Evolutionary conservation across 2,329 filamentous ascomycete species (phyloP), one percentile per base, ranked within the genome.

Genomic region (Xenosphaeropsis pyriputrescens): DNA sequence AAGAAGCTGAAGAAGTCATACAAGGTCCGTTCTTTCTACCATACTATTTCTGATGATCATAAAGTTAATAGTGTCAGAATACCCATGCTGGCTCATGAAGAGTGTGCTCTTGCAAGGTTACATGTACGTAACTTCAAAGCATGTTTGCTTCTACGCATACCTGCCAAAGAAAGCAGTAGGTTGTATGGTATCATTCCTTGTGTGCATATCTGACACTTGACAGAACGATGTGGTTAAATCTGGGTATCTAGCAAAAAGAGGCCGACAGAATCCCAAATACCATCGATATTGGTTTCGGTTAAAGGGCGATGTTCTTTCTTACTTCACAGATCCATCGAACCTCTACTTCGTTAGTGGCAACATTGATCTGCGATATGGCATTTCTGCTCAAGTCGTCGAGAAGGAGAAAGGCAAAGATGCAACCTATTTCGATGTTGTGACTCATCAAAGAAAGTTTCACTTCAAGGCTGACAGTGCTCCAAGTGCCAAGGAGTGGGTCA

Each of bases 111-210:
- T 96, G 7, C 86, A 95, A 54, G 91, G 91, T 5, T 95, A 91
- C 56, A 79, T 98, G 70, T 96, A 96, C 60, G 84, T 98, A 52
- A 96, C 91, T 0, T 69, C 81, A 43, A 82, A 79, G 49, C 91
- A 98, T 55, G 82, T 96, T 43, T 95, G 88, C 60, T 98, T 96
- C 57, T 96, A 95, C 55, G 86, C 91, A 30, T 95, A 95, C 55
- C 70, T 96, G n/a, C 86, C 86, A 6, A 93, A 88, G 65, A 94
- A 91, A 67, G 75, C 81, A 37, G 81, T 83, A 65, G 59, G 77
- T 52, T 32, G 17, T n/a, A 4, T 19, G 3, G 13, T 14, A 34
- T 16, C 30, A 9, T 12, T 12, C 13, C 15, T 13, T 15, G 14
- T n/a, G 9, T 11, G 19, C 5, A 2, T 15, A 29, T 18, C 47